These are phyloP conservation scores for Medicago lupulina DNA, from an alignment of 306 rosid genomes.

Conservation along the genomic window DNA sequence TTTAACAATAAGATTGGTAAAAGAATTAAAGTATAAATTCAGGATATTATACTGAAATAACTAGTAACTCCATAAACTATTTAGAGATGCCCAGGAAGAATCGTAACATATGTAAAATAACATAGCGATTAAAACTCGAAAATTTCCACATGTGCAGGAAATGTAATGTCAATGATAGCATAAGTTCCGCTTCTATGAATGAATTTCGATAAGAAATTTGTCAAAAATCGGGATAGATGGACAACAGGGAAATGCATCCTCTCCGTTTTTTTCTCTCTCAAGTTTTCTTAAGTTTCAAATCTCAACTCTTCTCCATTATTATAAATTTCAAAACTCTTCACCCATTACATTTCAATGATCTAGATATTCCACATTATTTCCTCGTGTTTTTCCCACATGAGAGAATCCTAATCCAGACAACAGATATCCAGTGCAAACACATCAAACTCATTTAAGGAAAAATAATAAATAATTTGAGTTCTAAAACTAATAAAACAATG, in stretches of 20 bases:
- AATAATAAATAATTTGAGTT: slow-evolving; percentile 20
- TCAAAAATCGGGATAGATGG: background rate
- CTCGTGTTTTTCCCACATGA: too few relatives aligned
- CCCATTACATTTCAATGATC: too few relatives aligned
- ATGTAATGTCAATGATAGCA: slow-evolving; percentile 7
- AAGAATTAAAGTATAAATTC: background rate
- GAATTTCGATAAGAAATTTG: slow-evolving; percentile 13
- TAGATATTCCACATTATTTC: too few relatives aligned
- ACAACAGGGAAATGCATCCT: background rate
- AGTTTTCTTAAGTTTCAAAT: too few relatives aligned
- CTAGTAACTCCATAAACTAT: slow-evolving; percentile 25
- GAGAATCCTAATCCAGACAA: background rate
- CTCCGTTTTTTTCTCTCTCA: too few relatives aligned
- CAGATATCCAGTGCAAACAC: slow-evolving; percentile 29
- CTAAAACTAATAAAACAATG: slow-evolving; percentile 7
- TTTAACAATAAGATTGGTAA: slow-evolving; percentile 7
- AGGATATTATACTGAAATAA: slow-evolving; percentile 26
- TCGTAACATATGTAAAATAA: background rate
- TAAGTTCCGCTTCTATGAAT: background rate
- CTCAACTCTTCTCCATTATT: too few relatives aligned
- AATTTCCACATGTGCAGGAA: slow-evolving; percentile 1
- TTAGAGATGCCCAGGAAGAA: slow-evolving; percentile 16
- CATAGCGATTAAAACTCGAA: slow-evolving; percentile 25
- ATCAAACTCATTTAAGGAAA: slow-evolving; percentile 14
- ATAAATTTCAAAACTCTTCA: too few relatives aligned